Conservation (phyloP, 345 rosid genomes). For the Camelina neglecta region DNA sequence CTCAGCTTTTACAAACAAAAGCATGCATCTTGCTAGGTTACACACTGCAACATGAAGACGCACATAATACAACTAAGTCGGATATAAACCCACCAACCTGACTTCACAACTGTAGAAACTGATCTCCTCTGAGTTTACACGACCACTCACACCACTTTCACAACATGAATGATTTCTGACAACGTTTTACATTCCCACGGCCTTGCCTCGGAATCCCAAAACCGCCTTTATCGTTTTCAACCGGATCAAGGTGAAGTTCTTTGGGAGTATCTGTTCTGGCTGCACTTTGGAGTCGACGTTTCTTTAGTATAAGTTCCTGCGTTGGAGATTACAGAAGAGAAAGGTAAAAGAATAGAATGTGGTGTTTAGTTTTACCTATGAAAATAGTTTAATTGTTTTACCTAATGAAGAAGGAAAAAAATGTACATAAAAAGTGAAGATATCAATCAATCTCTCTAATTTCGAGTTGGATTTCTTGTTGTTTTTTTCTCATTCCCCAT, state of each 20-base stretch:
- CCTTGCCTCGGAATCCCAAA: constrained; percentile 23
- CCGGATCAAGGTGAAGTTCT: constrained; percentile 30
- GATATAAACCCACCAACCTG: constrained; percentile 60
- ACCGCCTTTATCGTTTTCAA: constrained; percentile 25
- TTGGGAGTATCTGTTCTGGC: constrained; percentile 6
- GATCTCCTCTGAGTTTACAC: constrained; percentile 58
- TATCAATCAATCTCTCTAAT: not conserved
- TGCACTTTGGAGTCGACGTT: not conserved
- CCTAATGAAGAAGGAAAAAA: not conserved
- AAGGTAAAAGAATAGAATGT: constrained; percentile 13
- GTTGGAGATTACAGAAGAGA: constrained; percentile 18
- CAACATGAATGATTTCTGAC: constrained; percentile 42
- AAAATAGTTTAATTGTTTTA: too few relatives aligned
- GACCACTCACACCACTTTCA: constrained; percentile 58
- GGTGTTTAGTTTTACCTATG: constrained; percentile 10
- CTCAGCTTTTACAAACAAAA: constrained; percentile 22
- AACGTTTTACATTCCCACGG: constrained; percentile 37
- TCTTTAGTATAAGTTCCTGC: not conserved
- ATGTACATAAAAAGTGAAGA: constrained; percentile 26
- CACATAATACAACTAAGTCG: constrained; percentile 75
- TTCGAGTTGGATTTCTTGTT: constrained; percentile 17
- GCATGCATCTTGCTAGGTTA: constrained; percentile 55
- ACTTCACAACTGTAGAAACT: constrained; percentile 69
- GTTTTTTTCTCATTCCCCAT: constrained; percentile 18
- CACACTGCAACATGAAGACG: constrained; percentile 86